A percentile compares a stretch with the other conserved stretches of the same genome.
phyloP scores from a whole-genome alignment of 2,329 filamentous ascomycete species.

The Cladophialophora immunda region DNA sequence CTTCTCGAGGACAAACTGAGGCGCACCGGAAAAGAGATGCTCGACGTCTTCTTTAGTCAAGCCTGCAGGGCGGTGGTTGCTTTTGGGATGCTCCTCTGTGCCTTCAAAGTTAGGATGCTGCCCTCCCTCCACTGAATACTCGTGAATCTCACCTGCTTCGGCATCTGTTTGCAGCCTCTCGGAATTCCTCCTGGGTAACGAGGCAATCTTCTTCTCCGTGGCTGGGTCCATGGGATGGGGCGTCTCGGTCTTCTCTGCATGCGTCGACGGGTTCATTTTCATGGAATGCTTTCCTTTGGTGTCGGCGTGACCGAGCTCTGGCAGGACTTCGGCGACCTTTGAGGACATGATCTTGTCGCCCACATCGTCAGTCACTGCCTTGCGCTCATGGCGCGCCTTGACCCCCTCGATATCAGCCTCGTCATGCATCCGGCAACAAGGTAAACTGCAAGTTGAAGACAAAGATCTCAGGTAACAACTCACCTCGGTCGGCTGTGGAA shows the following conservation, averaged over 20 bases:
- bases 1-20: constrained; percentile 56
- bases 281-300: background rate
- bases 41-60: constrained; percentile 51
- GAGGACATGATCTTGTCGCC: constrained; percentile 15
- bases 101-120: background rate
- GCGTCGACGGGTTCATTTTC: background rate
- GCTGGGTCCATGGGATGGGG: background rate
- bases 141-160: background rate
- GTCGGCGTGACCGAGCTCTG: background rate
- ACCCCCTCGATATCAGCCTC: background rate
- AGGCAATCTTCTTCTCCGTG: background rate
- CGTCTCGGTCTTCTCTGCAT: background rate
- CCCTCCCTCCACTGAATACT: background rate
- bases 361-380: background rate
- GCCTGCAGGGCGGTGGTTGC: constrained; percentile 14
- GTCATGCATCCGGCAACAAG: background rate
- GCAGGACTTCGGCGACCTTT: constrained; percentile 28
- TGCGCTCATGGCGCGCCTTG: constrained; percentile 12
- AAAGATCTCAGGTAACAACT: background rate
- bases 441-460: background rate
- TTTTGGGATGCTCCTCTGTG: constrained; percentile 6
- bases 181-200: background rate
- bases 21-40: constrained; percentile 53
- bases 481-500: constrained; percentile 9
- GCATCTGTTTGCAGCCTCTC: background rate